Conservation (phyloP, 202 grass and related monocot species). For the Setaria italica region DNA sequence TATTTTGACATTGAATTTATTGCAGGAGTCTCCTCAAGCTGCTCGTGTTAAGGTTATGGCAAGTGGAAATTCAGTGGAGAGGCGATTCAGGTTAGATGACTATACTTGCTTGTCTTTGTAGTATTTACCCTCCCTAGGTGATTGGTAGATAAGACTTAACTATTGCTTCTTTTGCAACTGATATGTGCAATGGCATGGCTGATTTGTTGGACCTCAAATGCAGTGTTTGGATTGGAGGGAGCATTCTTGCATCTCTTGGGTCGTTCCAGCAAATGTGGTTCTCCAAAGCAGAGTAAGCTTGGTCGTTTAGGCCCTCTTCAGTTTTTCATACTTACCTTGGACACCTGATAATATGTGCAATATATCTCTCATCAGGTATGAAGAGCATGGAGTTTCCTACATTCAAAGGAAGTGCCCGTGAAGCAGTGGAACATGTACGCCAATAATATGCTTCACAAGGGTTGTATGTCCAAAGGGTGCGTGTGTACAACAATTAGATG, state of each 20-base stretch:
- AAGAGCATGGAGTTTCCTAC: slow-evolving; percentile 98
- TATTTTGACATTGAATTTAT: slow-evolving; percentile 36
- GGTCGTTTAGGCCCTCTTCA: not conserved
- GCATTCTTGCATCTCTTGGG: slow-evolving; percentile 98
- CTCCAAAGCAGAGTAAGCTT: slow-evolving; percentile 97
- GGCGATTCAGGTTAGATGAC: slow-evolving; percentile 83
- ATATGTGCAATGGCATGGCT: slow-evolving; percentile 23
- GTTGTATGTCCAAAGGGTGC: slow-evolving; percentile 16
- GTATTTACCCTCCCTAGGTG: not conserved
- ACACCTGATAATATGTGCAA: slow-evolving; percentile 16
- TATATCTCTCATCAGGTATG: slow-evolving; percentile 63
- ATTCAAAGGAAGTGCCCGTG: slow-evolving; percentile 98
- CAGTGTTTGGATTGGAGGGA: slow-evolving; percentile 99
- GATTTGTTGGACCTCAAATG: slow-evolving; percentile 22
- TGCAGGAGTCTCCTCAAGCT: slow-evolving; percentile 90
- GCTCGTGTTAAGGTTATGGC: slow-evolving; percentile 98
- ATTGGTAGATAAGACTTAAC: slow-evolving; percentile 15
- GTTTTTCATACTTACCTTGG: not conserved
- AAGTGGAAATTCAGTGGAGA: slow-evolving; percentile 92
- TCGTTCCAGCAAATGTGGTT: slow-evolving; percentile 99
- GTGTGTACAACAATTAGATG: slow-evolving; percentile 13
- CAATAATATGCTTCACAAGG: slow-evolving; percentile 1
- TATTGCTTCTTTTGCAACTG: slow-evolving; percentile 12
- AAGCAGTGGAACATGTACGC: slow-evolving; percentile 30
- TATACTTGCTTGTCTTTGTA: slow-evolving; percentile 18